Conservation (phyloP, 352 stramenopile genomes). For the Pythium volutum region DNA sequence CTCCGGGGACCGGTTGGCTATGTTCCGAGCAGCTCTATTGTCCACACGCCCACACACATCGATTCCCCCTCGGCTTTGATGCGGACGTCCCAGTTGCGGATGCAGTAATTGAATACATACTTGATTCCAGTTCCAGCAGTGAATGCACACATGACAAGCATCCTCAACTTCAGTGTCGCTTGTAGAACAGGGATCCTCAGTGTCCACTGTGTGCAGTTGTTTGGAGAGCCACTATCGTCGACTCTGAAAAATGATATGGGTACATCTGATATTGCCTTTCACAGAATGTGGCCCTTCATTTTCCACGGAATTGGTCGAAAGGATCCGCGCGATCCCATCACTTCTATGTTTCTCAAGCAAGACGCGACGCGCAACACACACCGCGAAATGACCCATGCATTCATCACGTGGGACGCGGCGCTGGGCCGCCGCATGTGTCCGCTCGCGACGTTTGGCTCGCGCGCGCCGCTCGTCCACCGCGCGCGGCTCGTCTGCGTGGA, state of each 20-base stretch:
- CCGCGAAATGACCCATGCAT: conserved; percentile 35
- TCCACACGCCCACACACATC: no score
- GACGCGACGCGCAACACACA: not conserved
- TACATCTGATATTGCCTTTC: conserved; percentile 5
- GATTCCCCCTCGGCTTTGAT: no score
- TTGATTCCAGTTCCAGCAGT: no score
- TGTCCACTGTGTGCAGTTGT: no score
- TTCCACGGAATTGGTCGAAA: conserved; percentile 7
- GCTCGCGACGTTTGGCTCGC: conserved; percentile 59
- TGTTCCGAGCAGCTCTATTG: no score
- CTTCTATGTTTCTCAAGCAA: not conserved
- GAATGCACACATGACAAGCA: no score
- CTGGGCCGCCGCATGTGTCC: conserved; percentile 41
- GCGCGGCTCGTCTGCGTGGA: conserved; percentile 51
- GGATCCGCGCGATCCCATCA: not conserved
- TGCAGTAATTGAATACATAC: no score
- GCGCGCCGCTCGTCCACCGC: conserved; percentile 23
- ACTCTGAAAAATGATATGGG: conserved; percentile 11
- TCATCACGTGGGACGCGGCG: conserved; percentile 54
- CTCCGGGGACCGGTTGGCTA: no score
- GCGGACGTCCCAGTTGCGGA: no score
- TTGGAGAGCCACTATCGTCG: no score
- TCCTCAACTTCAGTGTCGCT: no score
- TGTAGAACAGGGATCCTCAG: no score
- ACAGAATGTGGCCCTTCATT: conserved; percentile 1